Evolutionary conservation across 352 stramenopile species (phyloP).

Genomic region (Phytophthora idaei): DNA sequence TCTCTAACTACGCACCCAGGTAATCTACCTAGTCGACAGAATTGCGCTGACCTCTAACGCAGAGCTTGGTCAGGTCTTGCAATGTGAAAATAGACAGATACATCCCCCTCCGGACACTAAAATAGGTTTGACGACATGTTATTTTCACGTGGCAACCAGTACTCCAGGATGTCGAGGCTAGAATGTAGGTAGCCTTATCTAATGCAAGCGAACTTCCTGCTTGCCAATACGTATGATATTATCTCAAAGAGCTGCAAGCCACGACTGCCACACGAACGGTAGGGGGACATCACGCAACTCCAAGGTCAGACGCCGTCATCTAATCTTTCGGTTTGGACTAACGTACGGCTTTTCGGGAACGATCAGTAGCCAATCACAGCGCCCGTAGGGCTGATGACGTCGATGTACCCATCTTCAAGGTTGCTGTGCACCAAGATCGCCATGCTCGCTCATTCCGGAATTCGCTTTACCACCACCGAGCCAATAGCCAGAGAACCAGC

Average conservation of each 20-base stretch:
- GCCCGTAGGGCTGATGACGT: slow-evolving; percentile 1
- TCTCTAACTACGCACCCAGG: neutral
- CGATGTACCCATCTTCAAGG: slow-evolving; percentile 21
- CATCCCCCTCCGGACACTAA: too few species aligned
- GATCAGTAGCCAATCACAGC: slow-evolving; percentile 24
- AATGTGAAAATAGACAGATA: too few species aligned
- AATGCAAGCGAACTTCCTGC: neutral
- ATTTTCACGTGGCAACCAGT: too few species aligned
- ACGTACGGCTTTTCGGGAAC: slow-evolving; percentile 8
- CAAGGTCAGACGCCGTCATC: slow-evolving; percentile 9
- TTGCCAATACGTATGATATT: neutral
- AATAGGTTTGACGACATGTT: too few species aligned
- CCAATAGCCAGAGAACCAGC: neutral
- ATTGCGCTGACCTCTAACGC: neutral
- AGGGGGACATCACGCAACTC: neutral
- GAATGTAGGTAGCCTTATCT: too few species aligned
- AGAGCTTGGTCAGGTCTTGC: neutral
- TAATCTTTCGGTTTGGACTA: slow-evolving; percentile 28
- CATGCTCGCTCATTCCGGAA: slow-evolving; percentile 21
- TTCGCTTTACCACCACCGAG: slow-evolving; percentile 20
- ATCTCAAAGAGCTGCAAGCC: neutral
- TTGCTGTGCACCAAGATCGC: slow-evolving; percentile 9
- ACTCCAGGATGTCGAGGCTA: too few species aligned
- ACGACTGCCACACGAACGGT: slow-evolving; percentile 1
- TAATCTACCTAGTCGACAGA: neutral